A percentile compares a stretch with the other conserved stretches of the same genome.
These are phyloP conservation scores for Xerocomus spinulosus DNA, from an alignment of 768 basidiomycete species.

Conservation along the genomic window DNA sequence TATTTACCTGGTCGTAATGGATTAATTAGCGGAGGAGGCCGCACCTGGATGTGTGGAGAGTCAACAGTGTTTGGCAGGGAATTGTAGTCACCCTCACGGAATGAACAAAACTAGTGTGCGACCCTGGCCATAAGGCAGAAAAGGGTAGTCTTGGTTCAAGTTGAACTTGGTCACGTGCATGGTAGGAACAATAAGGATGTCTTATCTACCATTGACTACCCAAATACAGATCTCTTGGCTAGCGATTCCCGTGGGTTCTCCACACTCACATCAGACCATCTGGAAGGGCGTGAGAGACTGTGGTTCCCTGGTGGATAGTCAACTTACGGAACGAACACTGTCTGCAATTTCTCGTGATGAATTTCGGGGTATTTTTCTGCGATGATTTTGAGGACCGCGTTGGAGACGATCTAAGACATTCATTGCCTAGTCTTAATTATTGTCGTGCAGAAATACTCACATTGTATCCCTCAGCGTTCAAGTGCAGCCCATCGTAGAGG, in stretches of 20 bases:
- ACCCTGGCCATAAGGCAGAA: too few relatives aligned
- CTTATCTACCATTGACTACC: slow-evolving; percentile 9
- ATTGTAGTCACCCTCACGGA: too few relatives aligned
- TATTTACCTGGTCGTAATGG: slow-evolving; percentile 57
- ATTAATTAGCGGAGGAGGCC: slow-evolving; percentile 66
- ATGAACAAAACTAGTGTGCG: too few relatives aligned
- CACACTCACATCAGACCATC: slow-evolving; percentile 23
- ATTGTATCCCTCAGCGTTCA: slow-evolving; percentile 69
- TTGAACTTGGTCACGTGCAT: slow-evolving; percentile 47
- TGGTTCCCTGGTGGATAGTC: background rate
- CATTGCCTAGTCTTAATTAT: background rate
- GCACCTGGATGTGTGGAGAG: slow-evolving; percentile 41
- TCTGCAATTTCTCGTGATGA: slow-evolving; percentile 55
- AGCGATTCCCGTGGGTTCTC: slow-evolving; percentile 21
- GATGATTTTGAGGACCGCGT: slow-evolving; percentile 57
- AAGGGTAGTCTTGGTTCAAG: too few relatives aligned
- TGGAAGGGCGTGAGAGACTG: slow-evolving; percentile 8
- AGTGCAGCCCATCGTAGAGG: slow-evolving; percentile 75
- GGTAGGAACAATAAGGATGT: slow-evolving; percentile 16
- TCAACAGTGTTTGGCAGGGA: background rate
- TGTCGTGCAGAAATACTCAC: slow-evolving; percentile 43
- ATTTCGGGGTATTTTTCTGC: slow-evolving; percentile 59
- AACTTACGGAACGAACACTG: slow-evolving; percentile 59
- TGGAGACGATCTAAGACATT: slow-evolving; percentile 56
- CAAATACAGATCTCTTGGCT: slow-evolving; percentile 15